phyloP scores from a whole-genome alignment of 768 basidiomycete species.

The Boletus sp. region DNA sequence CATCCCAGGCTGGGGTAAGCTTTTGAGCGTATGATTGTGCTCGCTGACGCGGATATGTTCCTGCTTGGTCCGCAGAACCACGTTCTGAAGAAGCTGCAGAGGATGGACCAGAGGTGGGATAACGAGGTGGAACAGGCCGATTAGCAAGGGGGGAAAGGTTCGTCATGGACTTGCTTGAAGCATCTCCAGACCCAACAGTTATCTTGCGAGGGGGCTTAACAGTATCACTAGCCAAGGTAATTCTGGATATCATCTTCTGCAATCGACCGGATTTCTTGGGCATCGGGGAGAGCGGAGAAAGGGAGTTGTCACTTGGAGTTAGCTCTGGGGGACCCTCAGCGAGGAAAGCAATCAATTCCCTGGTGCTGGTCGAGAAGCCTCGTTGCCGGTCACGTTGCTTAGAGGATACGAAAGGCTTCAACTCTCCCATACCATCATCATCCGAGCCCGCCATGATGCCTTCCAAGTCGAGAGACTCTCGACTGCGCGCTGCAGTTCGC shows the following conservation, averaged over 20 bases:
- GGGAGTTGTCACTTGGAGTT: constrained; percentile 38
- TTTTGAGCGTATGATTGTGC: constrained; percentile 27
- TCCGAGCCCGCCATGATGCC: constrained; percentile 71
- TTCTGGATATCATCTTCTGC: constrained; percentile 79
- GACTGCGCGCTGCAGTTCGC: constrained; percentile 50
- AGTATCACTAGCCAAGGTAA: constrained; percentile 47
- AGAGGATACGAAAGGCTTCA: constrained; percentile 36
- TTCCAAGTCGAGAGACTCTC: constrained; percentile 72
- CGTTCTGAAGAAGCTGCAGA: constrained; percentile 42
- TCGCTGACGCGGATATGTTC: constrained; percentile 21
- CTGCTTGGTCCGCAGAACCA: constrained; percentile 17
- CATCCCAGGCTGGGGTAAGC: constrained; percentile 16
- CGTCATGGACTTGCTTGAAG: constrained; percentile 33
- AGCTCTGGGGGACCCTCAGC: constrained; percentile 52
- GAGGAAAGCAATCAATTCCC: constrained; percentile 55
- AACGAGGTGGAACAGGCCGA: constrained; percentile 59
- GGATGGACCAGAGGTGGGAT: constrained; percentile 42
- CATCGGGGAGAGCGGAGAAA: constrained; percentile 34
- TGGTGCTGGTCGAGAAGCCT: constrained; percentile 43
- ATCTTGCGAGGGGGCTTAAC: constrained; percentile 33
- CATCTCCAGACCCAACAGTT: constrained; percentile 22
- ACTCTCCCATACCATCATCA: constrained; percentile 43
- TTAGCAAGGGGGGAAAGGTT: constrained; percentile 53
- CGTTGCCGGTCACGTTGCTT: constrained; percentile 35
- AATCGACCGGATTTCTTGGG: constrained; percentile 57